Percentiles rank a stretch among this genome's conserved stretches.
phyloP scores from a whole-genome alignment of 2,329 filamentous ascomycete genomes.

The Sclerotinia nivalis region DNA sequence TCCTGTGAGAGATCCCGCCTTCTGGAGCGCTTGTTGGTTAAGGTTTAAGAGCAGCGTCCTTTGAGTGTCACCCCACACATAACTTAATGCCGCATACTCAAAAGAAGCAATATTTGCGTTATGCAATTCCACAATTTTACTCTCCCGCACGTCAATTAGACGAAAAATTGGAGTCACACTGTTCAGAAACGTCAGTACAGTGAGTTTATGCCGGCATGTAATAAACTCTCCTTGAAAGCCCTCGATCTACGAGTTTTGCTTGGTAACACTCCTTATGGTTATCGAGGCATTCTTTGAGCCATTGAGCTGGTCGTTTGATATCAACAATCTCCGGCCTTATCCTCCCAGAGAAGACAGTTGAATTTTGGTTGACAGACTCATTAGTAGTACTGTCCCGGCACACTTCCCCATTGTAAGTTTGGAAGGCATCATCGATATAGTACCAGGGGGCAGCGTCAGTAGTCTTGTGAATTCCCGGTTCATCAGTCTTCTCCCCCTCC shows the following conservation, averaged over 20 bases:
- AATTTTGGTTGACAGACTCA: neutral
- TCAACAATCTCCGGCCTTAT: neutral
- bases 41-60: neutral
- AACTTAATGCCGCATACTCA: slow-evolving; percentile 27
- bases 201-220: neutral
- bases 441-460: neutral
- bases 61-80: slow-evolving; percentile 27
- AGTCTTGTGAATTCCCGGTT: neutral
- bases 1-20: neutral
- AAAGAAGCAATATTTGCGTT: slow-evolving; percentile 19
- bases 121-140: slow-evolving; percentile 5
- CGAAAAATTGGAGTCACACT: neutral
- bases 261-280: neutral
- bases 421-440: neutral
- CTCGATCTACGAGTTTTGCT: neutral
- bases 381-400: neutral
- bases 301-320: neutral
- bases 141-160: slow-evolving; percentile 21
- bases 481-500: neutral
- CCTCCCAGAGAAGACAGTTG: neutral
- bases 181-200: neutral
- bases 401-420: neutral
- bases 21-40: neutral
- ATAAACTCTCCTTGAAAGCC: neutral
- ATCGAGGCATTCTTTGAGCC: neutral